Percentiles rank a stretch among this genome's conserved stretches.
Conservation (phyloP, 306 rosid genomes). For the Fagus crenata region DNA sequence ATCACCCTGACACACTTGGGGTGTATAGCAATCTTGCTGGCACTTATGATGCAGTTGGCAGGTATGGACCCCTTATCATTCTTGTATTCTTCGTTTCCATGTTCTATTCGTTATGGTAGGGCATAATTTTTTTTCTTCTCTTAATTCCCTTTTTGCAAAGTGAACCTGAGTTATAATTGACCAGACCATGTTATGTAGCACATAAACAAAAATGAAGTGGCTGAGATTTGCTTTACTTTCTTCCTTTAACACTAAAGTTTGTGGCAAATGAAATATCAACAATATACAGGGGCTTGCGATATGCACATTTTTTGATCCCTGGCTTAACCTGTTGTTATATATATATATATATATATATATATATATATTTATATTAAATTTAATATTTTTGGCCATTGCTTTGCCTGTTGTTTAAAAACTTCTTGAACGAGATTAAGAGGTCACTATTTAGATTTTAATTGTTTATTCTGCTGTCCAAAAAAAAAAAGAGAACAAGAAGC, state of each 20-base stretch:
- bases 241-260: background rate
- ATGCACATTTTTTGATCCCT: background rate
- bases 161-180: background rate
- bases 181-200: background rate
- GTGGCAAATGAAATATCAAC: background rate
- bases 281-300: background rate
- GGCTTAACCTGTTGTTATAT: background rate
- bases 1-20: constrained; percentile 89
- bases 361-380: too few species aligned
- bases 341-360: too few species aligned
- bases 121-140: background rate
- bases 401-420: background rate
- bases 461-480: background rate
- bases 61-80: constrained; percentile 42
- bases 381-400: background rate
- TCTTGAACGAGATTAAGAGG: background rate
- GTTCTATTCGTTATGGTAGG: background rate
- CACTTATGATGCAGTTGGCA: constrained; percentile 86
- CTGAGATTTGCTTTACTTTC: background rate
- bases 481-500: background rate
- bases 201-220: background rate
- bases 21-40: constrained; percentile 94
- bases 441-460: background rate
- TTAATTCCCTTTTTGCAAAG: background rate
- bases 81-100: background rate